phyloP scores from a whole-genome alignment of 768 basidiomycete genomes.

The Boletus edulis region DNA sequence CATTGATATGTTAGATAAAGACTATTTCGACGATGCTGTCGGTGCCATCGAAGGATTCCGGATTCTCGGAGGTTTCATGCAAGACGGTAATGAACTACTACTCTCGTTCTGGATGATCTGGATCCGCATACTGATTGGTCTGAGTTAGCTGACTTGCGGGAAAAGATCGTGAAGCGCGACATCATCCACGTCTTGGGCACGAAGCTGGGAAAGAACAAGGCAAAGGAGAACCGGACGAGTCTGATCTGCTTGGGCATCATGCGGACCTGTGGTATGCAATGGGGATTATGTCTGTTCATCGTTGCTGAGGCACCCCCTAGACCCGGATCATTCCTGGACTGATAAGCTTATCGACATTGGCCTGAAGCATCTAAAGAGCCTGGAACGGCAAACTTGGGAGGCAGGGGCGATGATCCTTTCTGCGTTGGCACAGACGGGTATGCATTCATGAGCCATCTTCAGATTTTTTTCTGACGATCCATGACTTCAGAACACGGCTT shows the following conservation, averaged over 20 bases:
- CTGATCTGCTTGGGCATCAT: slow-evolving; percentile 22
- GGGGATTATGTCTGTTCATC: not conserved
- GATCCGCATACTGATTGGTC: not conserved
- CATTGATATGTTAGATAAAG: slow-evolving; percentile 17
- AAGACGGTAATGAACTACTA: slow-evolving; percentile 9
- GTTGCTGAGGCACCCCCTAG: not conserved
- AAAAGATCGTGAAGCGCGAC: slow-evolving; percentile 3
- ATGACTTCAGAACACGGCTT: not conserved
- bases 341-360: slow-evolving; percentile 9
- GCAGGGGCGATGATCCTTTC: slow-evolving; percentile 22
- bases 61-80: slow-evolving; percentile 20
- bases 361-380: not conserved
- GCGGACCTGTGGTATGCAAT: slow-evolving; percentile 13
- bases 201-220: slow-evolving; percentile 10
- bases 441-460: not conserved
- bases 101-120: no score
- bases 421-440: slow-evolving; percentile 21
- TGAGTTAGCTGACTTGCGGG: slow-evolving; percentile 8
- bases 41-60: slow-evolving; percentile 23
- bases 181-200: slow-evolving; percentile 12
- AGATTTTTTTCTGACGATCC: not conserved
- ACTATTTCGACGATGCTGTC: slow-evolving; percentile 24
- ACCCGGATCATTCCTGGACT: slow-evolving; percentile 5
- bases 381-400: slow-evolving; percentile 19
- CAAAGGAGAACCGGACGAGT: slow-evolving; percentile 17